Evolutionary conservation across 257 asterid species (phyloP).

Genomic region (Parsonsia alboflavescens): DNA sequence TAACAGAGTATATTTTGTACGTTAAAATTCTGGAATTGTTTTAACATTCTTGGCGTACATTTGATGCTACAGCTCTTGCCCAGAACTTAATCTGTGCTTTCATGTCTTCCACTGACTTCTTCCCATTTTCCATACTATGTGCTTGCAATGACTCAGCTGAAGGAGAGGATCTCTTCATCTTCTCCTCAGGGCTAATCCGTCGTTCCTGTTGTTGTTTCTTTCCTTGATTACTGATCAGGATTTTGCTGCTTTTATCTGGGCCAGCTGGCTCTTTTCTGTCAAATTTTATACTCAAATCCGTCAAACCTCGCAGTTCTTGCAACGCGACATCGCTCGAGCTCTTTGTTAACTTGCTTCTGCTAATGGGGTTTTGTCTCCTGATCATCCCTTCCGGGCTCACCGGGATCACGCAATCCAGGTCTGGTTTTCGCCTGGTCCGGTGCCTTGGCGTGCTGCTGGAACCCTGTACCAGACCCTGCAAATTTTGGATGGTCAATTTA

Average conservation of each 20-base stretch:
- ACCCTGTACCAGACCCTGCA: constrained; percentile 35
- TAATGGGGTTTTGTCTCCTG: constrained; percentile 16
- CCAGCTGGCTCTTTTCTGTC: constrained; percentile 22
- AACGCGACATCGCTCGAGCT: constrained; percentile 29
- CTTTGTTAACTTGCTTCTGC: constrained; percentile 22
- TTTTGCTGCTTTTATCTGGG: constrained; percentile 4
- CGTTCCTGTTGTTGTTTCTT: constrained; percentile 17
- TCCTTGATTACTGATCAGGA: constrained; percentile 14
- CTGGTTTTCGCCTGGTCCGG: constrained; percentile 31
- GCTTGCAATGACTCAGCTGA: constrained; percentile 29
- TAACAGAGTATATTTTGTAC: background rate
- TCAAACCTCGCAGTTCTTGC: constrained; percentile 37
- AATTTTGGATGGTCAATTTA: background rate
- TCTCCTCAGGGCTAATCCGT: constrained; percentile 17
- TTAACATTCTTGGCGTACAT: constrained; percentile 68
- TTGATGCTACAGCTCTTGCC: constrained; percentile 96
- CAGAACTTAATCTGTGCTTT: constrained; percentile 85
- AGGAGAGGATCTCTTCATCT: constrained; percentile 16
- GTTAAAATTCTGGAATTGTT: background rate
- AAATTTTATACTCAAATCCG: constrained; percentile 34
- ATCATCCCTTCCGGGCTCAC: constrained; percentile 21
- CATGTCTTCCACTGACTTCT: constrained; percentile 58
- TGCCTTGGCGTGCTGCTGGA: constrained; percentile 34
- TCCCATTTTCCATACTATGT: constrained; percentile 28
- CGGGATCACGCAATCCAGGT: constrained; percentile 21